Evolutionary conservation across 441 rosid genomes (phyloP).

Genomic region (Eugenia klotzschiana): DNA sequence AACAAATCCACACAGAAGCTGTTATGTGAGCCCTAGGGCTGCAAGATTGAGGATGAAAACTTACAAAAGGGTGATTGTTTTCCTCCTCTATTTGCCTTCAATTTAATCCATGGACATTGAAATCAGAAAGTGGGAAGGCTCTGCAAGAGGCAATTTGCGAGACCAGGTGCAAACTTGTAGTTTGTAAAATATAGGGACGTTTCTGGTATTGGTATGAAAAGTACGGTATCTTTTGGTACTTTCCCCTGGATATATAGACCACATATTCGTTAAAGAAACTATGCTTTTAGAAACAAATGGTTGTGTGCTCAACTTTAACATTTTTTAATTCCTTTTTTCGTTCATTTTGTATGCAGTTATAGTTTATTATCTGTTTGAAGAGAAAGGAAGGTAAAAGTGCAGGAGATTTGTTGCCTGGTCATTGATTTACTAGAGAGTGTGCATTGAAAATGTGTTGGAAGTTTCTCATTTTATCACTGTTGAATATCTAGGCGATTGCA

Average conservation of each 20-base stretch:
- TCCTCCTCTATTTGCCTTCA: background rate
- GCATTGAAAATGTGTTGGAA: background rate
- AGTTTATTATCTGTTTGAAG: background rate
- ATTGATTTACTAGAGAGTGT: background rate
- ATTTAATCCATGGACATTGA: background rate
- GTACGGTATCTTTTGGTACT: background rate
- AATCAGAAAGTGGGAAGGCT: background rate
- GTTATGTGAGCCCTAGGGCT: background rate
- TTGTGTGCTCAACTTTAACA: background rate
- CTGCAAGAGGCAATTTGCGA: background rate
- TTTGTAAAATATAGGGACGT: background rate
- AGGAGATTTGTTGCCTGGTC: background rate
- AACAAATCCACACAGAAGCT: background rate
- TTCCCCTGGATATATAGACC: background rate
- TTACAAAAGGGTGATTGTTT: background rate
- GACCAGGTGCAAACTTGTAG: background rate
- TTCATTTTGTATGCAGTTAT: background rate
- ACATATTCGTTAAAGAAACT: background rate
- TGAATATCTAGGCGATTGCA: conserved; percentile 59
- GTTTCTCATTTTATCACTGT: background rate
- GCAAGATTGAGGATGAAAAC: background rate
- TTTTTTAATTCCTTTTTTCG: background rate
- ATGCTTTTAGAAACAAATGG: background rate
- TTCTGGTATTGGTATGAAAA: background rate
- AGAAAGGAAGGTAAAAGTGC: background rate